Percentiles rank a stretch among this genome's conserved stretches.
Evolutionary conservation across 768 basidiomycete genomes (phyloP).

Genomic region (Dentipellis fragilis): DNA sequence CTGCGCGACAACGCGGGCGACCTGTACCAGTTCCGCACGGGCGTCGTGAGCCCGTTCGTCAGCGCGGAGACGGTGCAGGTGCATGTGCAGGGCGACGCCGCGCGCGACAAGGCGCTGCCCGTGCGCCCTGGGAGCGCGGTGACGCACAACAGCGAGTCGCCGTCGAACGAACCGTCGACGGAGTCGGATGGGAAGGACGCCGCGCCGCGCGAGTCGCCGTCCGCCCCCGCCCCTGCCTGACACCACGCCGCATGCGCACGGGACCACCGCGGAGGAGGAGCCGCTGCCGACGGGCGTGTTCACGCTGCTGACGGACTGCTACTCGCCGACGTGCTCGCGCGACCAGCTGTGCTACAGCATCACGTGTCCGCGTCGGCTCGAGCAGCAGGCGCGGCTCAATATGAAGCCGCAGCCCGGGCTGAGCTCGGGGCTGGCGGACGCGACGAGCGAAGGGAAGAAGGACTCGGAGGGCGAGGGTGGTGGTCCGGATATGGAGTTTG

Average conservation of each 20-base stretch:
- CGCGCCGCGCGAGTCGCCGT: conserved; percentile 15
- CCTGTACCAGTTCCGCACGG: conserved; percentile 87
- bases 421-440: conserved; percentile 28
- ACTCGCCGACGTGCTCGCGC: conserved; percentile 92
- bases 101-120: conserved; percentile 24
- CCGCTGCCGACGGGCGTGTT: conserved; percentile 89
- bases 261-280: conserved; percentile 38
- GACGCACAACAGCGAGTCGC: conserved; percentile 14
- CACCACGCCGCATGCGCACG: background rate
- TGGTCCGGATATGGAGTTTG: conserved; percentile 46
- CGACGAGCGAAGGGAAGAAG: conserved; percentile 19
- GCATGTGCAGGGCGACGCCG: conserved; percentile 14
- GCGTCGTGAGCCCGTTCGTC: conserved; percentile 76
- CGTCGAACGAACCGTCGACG: conserved; percentile 20
- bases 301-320: conserved; percentile 93
- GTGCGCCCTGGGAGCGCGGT: conserved; percentile 17
- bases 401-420: conserved; percentile 90
- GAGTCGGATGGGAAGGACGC: conserved; percentile 20
- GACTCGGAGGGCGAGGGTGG: conserved; percentile 76
- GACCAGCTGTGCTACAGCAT: conserved; percentile 97
- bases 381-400: conserved; percentile 90
- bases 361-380: conserved; percentile 86
- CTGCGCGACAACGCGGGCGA: conserved; percentile 81
- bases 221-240: conserved; percentile 13
- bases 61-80: conserved; percentile 26